Evolutionary conservation across 2,329 filamentous ascomycete species (phyloP), one percentile per base, ranked within the genome.

Genomic region (Beauveria pseudobassiana): DNA sequence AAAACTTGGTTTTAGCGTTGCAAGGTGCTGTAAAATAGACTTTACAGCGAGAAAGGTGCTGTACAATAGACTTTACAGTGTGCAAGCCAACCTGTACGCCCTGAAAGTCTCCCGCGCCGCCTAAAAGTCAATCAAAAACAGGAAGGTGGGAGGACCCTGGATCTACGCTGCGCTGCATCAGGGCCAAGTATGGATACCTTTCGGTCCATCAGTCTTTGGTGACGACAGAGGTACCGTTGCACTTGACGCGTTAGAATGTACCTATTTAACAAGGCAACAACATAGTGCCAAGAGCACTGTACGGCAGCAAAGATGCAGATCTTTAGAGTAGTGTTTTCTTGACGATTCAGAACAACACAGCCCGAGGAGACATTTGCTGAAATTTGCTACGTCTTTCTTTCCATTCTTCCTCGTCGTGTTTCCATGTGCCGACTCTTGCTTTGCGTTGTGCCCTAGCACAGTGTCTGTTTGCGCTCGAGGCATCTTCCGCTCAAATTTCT

Each of bases 161-260:
- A 60, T 60, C 57, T 45, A 9, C 55, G 16, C 40, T 26, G 26
- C 2, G 14, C 52, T 20, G 22, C 38, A 59, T 42, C 56, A 20
- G 9, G n/a, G 38, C 18, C 34, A 38, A n/a, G 48, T 52, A 46
- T 38, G 48, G 57, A 43, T 38, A 60, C 57, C 18, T 53, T 7
- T 16, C 8, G 10, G 4, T 14, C 10, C 14, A 22, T 2, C 28
- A 28, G 22, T 5, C 5, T 22, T 43, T 30, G 48, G 57, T 53
- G 57, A 26, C 26, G 40, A 26, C 3, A 38, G 14, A 60, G 20
- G 57, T 60, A 60, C 40, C 26, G 10, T 10, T n/a, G 24, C 49
- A 60, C 57, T 59, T 38, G 45, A 60, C 57, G 57, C 49, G 57
- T 60, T 60, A 38, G 34, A 16, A 16, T 16, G 16, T 16, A 16